Conservation (phyloP, 257 asterid species). For the Verbascum thapsus region DNA sequence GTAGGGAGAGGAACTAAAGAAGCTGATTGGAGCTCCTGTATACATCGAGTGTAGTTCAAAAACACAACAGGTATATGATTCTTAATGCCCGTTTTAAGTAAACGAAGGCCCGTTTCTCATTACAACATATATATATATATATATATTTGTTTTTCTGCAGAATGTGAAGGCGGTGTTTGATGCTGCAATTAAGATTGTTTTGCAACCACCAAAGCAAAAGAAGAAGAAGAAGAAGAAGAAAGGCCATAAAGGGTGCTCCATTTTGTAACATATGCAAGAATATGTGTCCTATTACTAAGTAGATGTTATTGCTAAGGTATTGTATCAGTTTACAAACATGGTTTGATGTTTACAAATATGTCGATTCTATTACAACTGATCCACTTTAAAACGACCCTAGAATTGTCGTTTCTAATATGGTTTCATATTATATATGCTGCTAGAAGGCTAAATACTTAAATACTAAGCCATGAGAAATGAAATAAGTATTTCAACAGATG, state of each 20-base stretch:
- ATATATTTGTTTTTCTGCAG: constrained; percentile 28
- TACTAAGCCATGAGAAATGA: not conserved
- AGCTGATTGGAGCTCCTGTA: constrained; percentile 51
- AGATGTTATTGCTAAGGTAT: too few relatives aligned
- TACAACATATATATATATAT: not conserved
- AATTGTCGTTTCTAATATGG: too few relatives aligned
- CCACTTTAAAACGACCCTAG: too few relatives aligned
- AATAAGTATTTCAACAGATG: not conserved
- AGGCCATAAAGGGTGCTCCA: constrained; percentile 41
- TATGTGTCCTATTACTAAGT: not conserved
- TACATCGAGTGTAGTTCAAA: constrained; percentile 64
- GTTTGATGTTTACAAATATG: constrained; percentile 17
- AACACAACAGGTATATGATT: constrained; percentile 50
- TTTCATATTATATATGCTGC: too few relatives aligned
- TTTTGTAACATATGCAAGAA: constrained; percentile 34
- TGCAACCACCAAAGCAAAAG: constrained; percentile 53
- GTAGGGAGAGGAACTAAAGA: constrained; percentile 63
- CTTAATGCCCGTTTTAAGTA: not conserved
- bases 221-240: constrained; percentile 44
- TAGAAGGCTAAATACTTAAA: not conserved
- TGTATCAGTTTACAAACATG: too few relatives aligned
- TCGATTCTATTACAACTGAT: constrained; percentile 15
- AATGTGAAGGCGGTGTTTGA: constrained; percentile 60
- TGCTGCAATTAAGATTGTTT: constrained; percentile 51
- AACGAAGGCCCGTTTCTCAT: not conserved